phyloP scores from a whole-genome alignment of 495 filamentous ascomycete species.

The Extremus antarcticus region DNA sequence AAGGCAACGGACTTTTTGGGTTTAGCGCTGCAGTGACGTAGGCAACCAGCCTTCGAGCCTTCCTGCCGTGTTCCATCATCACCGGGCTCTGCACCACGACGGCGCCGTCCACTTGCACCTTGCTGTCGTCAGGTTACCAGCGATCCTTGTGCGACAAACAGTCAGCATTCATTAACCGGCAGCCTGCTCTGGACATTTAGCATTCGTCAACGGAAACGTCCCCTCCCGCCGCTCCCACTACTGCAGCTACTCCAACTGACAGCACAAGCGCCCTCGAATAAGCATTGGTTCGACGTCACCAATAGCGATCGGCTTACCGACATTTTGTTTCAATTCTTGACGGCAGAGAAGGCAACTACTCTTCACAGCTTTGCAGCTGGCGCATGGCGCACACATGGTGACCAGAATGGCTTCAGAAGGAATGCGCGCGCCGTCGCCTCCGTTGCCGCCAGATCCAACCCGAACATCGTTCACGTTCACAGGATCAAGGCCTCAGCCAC shows the following conservation, averaged over 20 bases:
- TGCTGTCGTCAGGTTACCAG: too few species aligned
- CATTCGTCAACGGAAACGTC: background rate
- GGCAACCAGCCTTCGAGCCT: too few species aligned
- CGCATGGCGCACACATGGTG: background rate
- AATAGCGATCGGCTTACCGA: background rate
- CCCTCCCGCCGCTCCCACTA: background rate
- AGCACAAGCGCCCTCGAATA: background rate
- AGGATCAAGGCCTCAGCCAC: background rate
- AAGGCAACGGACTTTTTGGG: too few species aligned
- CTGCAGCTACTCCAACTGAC: too few species aligned
- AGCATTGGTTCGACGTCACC: background rate
- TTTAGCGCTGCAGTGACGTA: too few species aligned
- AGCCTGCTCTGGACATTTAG: background rate
- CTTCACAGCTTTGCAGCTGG: background rate
- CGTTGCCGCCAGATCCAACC: slow-evolving; percentile 12
- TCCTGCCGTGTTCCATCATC: too few species aligned
- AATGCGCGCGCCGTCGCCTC: slow-evolving; percentile 13
- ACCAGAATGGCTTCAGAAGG: slow-evolving; percentile 1
- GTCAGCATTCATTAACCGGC: too few species aligned
- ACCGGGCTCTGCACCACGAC: too few species aligned
- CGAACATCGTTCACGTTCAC: background rate
- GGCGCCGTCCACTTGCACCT: too few species aligned
- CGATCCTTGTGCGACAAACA: too few species aligned
- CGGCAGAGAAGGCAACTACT: background rate
- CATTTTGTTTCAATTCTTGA: background rate